phyloP scores from a whole-genome alignment of 1,284 basidiomycete genomes.

The Polyporus tsugae region DNA sequence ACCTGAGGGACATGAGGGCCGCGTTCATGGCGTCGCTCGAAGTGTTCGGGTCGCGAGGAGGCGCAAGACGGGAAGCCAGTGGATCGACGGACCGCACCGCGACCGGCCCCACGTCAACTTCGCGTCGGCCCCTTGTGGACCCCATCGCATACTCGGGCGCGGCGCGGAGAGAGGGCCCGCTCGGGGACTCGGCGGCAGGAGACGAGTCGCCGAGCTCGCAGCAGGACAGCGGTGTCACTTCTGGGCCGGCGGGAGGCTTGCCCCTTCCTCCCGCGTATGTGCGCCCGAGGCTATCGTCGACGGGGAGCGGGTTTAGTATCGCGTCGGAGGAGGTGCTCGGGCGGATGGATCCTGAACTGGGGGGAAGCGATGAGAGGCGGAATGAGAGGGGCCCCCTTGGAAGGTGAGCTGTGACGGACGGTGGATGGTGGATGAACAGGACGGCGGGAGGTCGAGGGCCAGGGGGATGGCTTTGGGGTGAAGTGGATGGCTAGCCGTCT shows the following conservation, averaged over 20 bases:
- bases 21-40: constrained; percentile 64
- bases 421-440: background rate
- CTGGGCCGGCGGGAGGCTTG: constrained; percentile 8
- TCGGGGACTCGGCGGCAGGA: constrained; percentile 13
- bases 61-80: constrained; percentile 23
- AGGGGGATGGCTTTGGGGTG: background rate
- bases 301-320: constrained; percentile 42
- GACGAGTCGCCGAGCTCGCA: background rate
- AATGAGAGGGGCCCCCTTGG: constrained; percentile 22
- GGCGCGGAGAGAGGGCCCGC: constrained; percentile 25
- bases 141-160: constrained; percentile 19
- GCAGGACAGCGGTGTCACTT: background rate
- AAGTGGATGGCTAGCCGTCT: background rate
- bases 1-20: constrained; percentile 69
- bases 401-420: constrained; percentile 15
- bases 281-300: constrained; percentile 39
- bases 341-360: constrained; percentile 43
- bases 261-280: constrained; percentile 34
- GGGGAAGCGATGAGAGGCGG: constrained; percentile 33
- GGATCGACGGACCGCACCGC: constrained; percentile 21
- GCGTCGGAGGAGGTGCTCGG: constrained; percentile 46
- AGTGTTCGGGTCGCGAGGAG: constrained; percentile 35
- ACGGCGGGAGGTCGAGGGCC: constrained; percentile 11
- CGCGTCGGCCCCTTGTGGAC: constrained; percentile 18
- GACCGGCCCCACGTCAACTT: constrained; percentile 7